These are phyloP conservation scores for Gilbertella persicaria DNA, from an alignment of 371 early-diverging fungal genomes.

Conservation along the genomic window DNA sequence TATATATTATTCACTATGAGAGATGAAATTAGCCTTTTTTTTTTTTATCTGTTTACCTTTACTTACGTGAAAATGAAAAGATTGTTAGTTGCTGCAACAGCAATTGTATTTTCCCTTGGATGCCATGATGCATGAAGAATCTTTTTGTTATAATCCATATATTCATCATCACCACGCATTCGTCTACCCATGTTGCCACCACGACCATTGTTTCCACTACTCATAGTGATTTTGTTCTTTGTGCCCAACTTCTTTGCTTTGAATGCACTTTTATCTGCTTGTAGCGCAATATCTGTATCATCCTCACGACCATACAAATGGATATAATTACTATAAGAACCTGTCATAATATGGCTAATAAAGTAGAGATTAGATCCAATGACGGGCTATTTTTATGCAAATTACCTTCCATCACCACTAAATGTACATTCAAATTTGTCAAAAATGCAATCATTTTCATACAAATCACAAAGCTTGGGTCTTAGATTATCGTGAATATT, in stretches of 20 bases:
- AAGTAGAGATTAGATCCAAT: too few species aligned
- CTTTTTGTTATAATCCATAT: conserved; percentile 92
- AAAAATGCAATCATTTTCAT: conserved; percentile 99
- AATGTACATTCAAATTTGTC: conserved; percentile 99
- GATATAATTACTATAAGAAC: conserved; percentile 97
- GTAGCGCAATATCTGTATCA: conserved; percentile 83
- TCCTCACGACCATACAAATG: conserved; percentile 82
- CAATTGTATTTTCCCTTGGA: conserved; percentile 94
- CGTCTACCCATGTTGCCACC: too few species aligned
- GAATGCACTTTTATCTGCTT: conserved; percentile 97
- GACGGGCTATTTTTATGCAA: too few species aligned
- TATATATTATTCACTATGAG: too few species aligned
- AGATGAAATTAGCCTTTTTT: too few species aligned
- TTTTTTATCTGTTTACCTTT: too few species aligned
- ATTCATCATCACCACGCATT: conserved; percentile 72
- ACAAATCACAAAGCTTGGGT: conserved; percentile 94
- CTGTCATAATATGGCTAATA: conserved; percentile 81
- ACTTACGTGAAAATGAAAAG: conserved; percentile 89
- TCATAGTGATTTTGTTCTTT: conserved; percentile 48
- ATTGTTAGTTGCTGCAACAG: conserved; percentile 97
- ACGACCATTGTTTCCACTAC: conserved; percentile 73
- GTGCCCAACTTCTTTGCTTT: conserved; percentile 82
- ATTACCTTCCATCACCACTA: conserved; percentile 85
- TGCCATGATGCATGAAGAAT: conserved; percentile 98
- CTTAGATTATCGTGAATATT: conserved; percentile 94